These are phyloP conservation scores for Entomortierella beljakovae DNA, from an alignment of 192 early-diverging fungal species.

Conservation along the genomic window DNA sequence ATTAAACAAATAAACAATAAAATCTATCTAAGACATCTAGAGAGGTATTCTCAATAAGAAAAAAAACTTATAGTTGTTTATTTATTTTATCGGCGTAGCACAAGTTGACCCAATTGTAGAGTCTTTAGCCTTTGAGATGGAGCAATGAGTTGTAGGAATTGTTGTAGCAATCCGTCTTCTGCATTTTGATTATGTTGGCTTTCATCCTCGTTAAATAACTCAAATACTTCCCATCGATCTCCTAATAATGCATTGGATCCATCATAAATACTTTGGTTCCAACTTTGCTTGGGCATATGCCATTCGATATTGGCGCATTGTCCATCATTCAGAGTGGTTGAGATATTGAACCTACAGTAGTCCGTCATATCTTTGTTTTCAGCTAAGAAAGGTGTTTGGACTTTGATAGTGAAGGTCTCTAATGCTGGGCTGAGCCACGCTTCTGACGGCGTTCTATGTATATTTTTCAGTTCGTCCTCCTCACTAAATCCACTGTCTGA, in stretches of 20 bases:
- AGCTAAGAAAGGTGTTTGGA: neutral
- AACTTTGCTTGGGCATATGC: constrained; percentile 2
- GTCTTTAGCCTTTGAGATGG: neutral
- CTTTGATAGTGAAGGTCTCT: neutral
- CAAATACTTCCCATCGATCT: neutral
- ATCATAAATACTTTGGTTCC: neutral
- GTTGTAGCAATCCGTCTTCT: neutral
- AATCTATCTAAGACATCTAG: neutral
- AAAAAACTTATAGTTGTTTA: neutral
- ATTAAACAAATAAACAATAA: too few species aligned
- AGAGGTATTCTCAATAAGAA: neutral
- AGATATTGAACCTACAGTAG: neutral
- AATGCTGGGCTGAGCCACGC: neutral
- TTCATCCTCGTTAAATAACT: constrained; percentile 5
- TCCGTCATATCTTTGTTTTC: neutral
- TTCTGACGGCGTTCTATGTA: neutral
- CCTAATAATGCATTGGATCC: neutral
- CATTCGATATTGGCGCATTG: neutral
- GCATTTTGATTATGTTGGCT: neutral
- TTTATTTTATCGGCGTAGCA: neutral
- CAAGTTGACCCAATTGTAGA: constrained; percentile 2
- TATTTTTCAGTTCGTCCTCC: neutral
- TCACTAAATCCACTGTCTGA: neutral
- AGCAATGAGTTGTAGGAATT: neutral
- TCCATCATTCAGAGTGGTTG: neutral